These are phyloP conservation scores for Alternaria infectoria DNA, from an alignment of 2,329 filamentous ascomycete species.

Conservation along the genomic window DNA sequence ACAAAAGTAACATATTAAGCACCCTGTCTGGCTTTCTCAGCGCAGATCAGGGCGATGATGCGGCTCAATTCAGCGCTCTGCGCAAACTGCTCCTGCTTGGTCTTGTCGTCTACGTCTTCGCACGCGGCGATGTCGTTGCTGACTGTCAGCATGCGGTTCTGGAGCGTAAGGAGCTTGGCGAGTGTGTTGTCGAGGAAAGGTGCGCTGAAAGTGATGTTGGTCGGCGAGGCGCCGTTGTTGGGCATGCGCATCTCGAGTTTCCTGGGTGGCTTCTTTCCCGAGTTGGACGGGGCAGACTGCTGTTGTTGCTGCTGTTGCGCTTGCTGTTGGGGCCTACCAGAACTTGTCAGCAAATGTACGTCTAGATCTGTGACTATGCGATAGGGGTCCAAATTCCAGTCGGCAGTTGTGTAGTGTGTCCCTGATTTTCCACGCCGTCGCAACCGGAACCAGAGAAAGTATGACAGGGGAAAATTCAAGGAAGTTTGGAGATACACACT, in stretches of 20 bases:
- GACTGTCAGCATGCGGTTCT: constrained; percentile 58
- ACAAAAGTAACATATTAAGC: constrained; percentile 19
- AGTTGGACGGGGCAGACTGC: constrained; percentile 14
- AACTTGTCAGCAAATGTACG: constrained; percentile 14
- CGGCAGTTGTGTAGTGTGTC: not conserved
- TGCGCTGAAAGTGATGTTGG: constrained; percentile 57
- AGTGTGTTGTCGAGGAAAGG: constrained; percentile 61
- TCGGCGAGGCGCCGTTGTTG: constrained; percentile 40
- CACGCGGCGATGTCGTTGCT: constrained; percentile 55
- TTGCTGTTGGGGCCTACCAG: constrained; percentile 25
- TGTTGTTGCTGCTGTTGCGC: constrained; percentile 28
- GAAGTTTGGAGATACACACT: constrained; percentile 29
- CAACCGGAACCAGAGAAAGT: not conserved
- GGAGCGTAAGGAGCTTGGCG: constrained; percentile 56
- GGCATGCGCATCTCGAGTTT: constrained; percentile 59
- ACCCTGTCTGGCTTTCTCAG: constrained; percentile 59
- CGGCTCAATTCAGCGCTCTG: constrained; percentile 57
- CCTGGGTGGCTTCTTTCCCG: constrained; percentile 52
- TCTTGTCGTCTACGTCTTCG: constrained; percentile 54
- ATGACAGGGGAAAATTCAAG: not conserved
- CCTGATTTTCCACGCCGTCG: constrained; percentile 19
- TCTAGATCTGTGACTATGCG: not conserved
- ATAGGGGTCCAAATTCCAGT: not conserved
- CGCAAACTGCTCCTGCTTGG: constrained; percentile 58
- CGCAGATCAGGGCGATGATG: constrained; percentile 60